Conservation (phyloP, 208 protist species). For the Willaertia magna region DNA sequence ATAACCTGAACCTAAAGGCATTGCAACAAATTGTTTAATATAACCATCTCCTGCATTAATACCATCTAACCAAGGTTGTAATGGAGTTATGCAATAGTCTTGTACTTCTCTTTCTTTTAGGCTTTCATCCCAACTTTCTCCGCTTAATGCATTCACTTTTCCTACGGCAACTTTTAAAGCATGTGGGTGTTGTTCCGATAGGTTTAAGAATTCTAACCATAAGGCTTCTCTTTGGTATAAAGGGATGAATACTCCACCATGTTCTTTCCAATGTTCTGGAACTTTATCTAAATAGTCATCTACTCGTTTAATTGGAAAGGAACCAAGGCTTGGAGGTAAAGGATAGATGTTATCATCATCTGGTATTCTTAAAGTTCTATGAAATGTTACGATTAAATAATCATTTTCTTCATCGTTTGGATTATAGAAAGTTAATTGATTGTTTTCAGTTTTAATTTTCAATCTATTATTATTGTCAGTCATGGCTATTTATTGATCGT, state of each 20-base stretch:
- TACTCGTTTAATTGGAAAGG: conserved; percentile 8
- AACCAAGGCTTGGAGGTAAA: conserved; percentile 5
- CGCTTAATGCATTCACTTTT: conserved; percentile 14
- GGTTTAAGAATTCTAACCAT: conserved; percentile 14
- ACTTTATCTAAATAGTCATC: not conserved
- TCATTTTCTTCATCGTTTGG: too few species aligned
- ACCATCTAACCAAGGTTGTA: conserved; percentile 19
- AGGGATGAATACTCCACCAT: not conserved
- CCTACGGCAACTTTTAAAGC: conserved; percentile 18
- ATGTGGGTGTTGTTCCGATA: not conserved
- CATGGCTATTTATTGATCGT: too few species aligned
- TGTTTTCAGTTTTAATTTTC: too few species aligned
- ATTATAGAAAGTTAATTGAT: too few species aligned
- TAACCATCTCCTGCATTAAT: conserved; percentile 8
- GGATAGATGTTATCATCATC: conserved; percentile 17
- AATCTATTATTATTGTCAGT: too few species aligned
- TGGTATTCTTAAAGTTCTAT: conserved; percentile 16
- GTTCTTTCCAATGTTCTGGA: not conserved
- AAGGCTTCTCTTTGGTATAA: conserved; percentile 17
- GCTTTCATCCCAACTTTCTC: not conserved
- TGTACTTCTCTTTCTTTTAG: not conserved
- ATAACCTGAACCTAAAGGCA: conserved; percentile 16
- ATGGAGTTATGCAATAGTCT: conserved; percentile 11
- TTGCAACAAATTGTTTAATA: conserved; percentile 18
- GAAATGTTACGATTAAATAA: too few species aligned